Conservation (phyloP, 2,329 filamentous ascomycete species). For the Nakataea oryzae region DNA sequence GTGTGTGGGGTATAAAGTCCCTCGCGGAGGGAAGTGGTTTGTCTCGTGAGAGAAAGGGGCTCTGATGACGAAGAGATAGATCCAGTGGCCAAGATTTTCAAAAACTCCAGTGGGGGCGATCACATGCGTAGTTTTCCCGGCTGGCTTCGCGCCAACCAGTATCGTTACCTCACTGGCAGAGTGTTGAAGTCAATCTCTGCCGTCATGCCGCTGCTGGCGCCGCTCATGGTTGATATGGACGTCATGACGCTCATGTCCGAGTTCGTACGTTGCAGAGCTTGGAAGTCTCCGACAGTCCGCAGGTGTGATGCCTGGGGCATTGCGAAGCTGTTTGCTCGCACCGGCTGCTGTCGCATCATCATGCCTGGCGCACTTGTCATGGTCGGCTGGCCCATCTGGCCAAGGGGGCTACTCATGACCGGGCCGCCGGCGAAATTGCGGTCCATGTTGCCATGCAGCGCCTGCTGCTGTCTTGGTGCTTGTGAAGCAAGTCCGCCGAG, state of each 20-base stretch:
- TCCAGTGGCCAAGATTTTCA: neutral
- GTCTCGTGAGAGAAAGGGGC: neutral
- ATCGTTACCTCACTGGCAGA: conserved; percentile 18
- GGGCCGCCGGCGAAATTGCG: conserved; percentile 6
- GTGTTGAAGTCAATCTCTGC: conserved; percentile 29
- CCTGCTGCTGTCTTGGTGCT: conserved; percentile 10
- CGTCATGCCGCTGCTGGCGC: conserved; percentile 15
- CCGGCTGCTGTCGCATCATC: conserved; percentile 22
- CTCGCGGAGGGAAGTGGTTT: neutral
- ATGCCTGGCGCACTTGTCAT: conserved; percentile 10
- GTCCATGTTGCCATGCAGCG: conserved; percentile 9
- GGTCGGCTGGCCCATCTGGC: conserved; percentile 5
- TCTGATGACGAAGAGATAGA: neutral
- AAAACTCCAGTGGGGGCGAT: neutral
- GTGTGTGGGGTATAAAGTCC: neutral
- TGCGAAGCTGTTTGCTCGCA: conserved; percentile 28
- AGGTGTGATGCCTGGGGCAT: conserved; percentile 24
- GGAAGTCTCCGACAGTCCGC: conserved; percentile 37
- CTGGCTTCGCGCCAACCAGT: neutral
- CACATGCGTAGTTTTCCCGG: too few species aligned
- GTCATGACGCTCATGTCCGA: conserved; percentile 25
- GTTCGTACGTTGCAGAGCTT: conserved; percentile 34
- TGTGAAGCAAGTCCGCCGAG: neutral
- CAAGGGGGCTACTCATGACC: conserved; percentile 3
- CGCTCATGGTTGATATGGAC: conserved; percentile 20